Conservation (phyloP, 495 filamentous ascomycete genomes). For the Rostrohypoxylon terebratum region DNA sequence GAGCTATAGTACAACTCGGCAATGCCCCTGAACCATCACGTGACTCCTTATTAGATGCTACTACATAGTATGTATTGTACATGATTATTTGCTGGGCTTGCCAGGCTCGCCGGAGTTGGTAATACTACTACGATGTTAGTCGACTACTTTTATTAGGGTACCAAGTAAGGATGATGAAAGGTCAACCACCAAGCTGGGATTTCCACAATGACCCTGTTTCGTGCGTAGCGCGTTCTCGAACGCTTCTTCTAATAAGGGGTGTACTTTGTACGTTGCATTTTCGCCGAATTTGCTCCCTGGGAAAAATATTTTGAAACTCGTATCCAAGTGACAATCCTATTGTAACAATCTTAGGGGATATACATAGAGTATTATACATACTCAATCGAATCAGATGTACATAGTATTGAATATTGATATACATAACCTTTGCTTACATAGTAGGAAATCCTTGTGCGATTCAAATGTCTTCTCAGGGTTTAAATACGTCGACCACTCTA, state of each 20-base stretch:
- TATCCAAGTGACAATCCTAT: slow-evolving; percentile 4
- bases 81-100: not conserved
- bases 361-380: not conserved
- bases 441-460: not conserved
- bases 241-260: slow-evolving; percentile 4
- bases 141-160: not conserved
- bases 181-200: slow-evolving; percentile 5
- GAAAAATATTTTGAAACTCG: not conserved
- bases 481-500: not conserved
- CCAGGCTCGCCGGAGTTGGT: not conserved
- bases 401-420: not conserved
- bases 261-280: not conserved
- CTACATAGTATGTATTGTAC: no score
- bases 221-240: slow-evolving; percentile 7
- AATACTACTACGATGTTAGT: not conserved
- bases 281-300: not conserved
- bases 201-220: not conserved
- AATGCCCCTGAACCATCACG: not conserved
- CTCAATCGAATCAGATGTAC: not conserved
- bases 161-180: not conserved
- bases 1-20: not conserved
- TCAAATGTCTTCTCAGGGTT: not conserved
- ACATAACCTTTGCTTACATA: not conserved
- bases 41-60: not conserved
- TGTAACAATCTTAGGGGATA: not conserved